Evolutionary conservation across 805 yeast genomes (phyloP), one percentile per base, ranked within the genome.

Genomic region (Metschnikowia continentalis): DNA sequence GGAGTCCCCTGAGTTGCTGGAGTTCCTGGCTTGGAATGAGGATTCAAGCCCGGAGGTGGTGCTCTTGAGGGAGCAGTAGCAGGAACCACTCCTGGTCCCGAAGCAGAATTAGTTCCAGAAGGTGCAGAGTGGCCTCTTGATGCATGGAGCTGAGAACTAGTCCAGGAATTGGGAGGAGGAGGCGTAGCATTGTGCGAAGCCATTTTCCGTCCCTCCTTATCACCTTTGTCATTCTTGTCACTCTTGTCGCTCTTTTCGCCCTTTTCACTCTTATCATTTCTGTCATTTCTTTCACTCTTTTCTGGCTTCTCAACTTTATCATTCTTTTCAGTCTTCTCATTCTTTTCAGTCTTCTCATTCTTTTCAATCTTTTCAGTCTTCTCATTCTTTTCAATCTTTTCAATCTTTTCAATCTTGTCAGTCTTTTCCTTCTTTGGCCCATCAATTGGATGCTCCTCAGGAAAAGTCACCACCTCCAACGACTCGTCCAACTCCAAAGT

Each of bases 401-500:
- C 19, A 13, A 2, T 6, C 23, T 37, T 20, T 14, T 37, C 22
- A 20, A 19, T 14, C 41, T 20, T 37, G 6, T 39, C 42, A n/a
- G 5, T 22, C 32, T 39, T 39, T 13, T 39, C 30, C 30, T 26
- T 26, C 30, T 26, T 26, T 26, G 30, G 30, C 4, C 30, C 30
- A 8, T 26, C 30, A 26, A 26, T 26, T 26, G 30, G 30, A 14
- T n/a, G 30, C 30, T 33, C 38, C 2, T 42, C 46, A 6, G 39
- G 14, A 33, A 35, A 42, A 6, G 44, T 11, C 6, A 26, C 38
- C 7, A 52, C 45, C 38, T 56, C 57, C 30, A 49, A 33, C 36
- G 52, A 41, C 37, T 82, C 85, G 52, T 77, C 83, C 41, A 90
- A 78, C 41, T 85, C 90, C 59, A 94, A 77, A 53, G 84, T 89